These are phyloP conservation scores for Rhizopogon rudus DNA, from an alignment of 768 basidiomycete genomes.

Conservation along the genomic window DNA sequence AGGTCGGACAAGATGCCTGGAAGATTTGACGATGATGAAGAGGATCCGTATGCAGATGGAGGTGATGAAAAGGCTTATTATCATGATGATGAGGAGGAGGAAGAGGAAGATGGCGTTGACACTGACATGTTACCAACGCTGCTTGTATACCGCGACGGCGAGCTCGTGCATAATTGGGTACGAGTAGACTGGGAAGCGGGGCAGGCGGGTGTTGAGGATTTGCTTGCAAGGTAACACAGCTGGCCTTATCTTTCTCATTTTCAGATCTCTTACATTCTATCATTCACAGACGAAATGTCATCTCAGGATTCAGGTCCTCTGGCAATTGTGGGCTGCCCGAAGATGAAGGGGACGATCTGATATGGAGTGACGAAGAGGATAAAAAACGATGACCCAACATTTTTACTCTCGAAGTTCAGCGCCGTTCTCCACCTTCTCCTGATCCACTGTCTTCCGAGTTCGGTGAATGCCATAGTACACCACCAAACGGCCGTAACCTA, in stretches of 20 bases:
- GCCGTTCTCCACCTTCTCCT: no score
- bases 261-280: not conserved
- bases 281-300: conserved; percentile 21
- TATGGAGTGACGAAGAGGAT: conserved; percentile 50
- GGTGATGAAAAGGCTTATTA: conserved; percentile 24
- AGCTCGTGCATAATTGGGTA: conserved; percentile 87
- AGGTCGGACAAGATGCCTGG: not conserved
- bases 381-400: conserved; percentile 2
- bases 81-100: conserved; percentile 29
- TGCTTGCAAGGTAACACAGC: conserved; percentile 49
- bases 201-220: conserved; percentile 58
- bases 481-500: no score
- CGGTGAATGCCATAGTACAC: no score
- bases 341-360: conserved; percentile 48
- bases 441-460: not conserved
- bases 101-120: conserved; percentile 62
- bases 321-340: conserved; percentile 44
- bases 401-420: not conserved
- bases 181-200: conserved; percentile 85
- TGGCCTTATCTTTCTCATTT: not conserved
- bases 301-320: conserved; percentile 4
- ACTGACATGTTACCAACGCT: conserved; percentile 77
- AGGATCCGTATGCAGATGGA: conserved; percentile 43
- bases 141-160: conserved; percentile 73
- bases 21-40: conserved; percentile 33